Evolutionary conservation across 768 basidiomycete genomes (phyloP).

Genomic region (Serendipita indica): DNA sequence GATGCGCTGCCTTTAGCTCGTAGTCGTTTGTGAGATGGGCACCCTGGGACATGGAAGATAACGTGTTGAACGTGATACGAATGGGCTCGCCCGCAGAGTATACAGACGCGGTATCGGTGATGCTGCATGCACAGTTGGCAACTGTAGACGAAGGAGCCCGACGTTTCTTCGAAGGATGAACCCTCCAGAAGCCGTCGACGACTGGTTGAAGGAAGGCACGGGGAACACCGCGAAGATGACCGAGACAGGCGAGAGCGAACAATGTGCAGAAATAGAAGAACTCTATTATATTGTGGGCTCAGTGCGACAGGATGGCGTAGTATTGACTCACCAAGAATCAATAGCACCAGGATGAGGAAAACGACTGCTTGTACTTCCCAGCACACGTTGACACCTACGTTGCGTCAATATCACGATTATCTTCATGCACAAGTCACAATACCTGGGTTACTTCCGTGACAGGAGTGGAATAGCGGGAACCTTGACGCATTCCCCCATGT

Average conservation of each 20-base stretch:
- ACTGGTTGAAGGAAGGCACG: not conserved
- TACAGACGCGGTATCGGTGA: not conserved
- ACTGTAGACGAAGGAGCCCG: not conserved
- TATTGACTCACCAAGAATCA: not conserved
- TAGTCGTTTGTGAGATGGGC: not conserved
- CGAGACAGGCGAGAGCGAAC: not conserved
- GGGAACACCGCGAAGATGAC: not conserved
- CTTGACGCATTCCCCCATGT: too few relatives aligned
- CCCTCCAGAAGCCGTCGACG: constrained; percentile 1
- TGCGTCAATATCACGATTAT: too few relatives aligned
- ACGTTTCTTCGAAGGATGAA: not conserved
- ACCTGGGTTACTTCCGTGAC: too few relatives aligned
- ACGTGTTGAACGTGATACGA: not conserved
- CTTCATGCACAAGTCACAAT: too few relatives aligned
- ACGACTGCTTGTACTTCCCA: not conserved
- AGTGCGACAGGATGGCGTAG: too few relatives aligned
- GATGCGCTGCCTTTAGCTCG: too few relatives aligned
- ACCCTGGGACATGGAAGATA: not conserved
- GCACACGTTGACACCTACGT: too few relatives aligned
- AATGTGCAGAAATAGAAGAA: not conserved
- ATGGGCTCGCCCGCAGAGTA: not conserved
- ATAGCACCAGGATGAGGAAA: not conserved
- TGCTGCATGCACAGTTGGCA: not conserved
- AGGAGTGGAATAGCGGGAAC: too few relatives aligned
- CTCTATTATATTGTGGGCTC: too few relatives aligned